These are phyloP conservation scores for Citrus maxima DNA, from an alignment of 345 rosid species.

Conservation along the genomic window DNA sequence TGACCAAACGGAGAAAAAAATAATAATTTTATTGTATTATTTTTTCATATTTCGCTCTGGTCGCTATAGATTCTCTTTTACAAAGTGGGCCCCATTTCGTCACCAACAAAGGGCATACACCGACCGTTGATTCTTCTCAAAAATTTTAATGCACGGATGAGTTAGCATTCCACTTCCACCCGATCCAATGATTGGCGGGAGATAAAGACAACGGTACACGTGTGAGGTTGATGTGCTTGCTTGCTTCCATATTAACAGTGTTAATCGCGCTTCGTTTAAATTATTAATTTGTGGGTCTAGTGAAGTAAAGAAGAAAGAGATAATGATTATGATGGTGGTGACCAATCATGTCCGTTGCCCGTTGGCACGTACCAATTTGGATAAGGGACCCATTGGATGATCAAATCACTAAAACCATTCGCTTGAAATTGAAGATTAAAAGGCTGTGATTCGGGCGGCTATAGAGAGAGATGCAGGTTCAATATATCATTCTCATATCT, in stretches of 20 bases:
- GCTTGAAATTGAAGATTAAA: constrained; percentile 18
- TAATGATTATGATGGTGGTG: background rate
- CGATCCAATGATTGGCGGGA: background rate
- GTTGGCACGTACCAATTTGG: constrained; percentile 13
- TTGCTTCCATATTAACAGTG: background rate
- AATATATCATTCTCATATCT: background rate
- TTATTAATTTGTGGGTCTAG: background rate
- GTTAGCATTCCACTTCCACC: background rate
- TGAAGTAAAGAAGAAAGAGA: background rate
- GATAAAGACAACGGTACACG: background rate
- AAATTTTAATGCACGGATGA: background rate
- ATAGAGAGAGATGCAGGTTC: background rate
- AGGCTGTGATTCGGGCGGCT: background rate
- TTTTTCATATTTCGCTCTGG: background rate
- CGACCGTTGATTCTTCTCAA: background rate
- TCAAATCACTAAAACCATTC: constrained; percentile 3
- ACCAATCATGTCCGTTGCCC: constrained; percentile 25
- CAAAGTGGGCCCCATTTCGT: background rate
- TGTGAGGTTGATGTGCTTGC: background rate
- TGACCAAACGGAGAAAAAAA: background rate
- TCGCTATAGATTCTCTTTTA: background rate
- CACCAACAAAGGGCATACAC: background rate
- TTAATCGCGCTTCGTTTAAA: background rate
- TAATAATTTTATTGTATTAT: background rate
- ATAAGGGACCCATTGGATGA: constrained; percentile 7